A percentile compares a stretch with the other conserved stretches of the same genome.
These are phyloP conservation scores for Penicillium coprophilum DNA, from an alignment of 495 filamentous ascomycete species.

Conservation along the genomic window DNA sequence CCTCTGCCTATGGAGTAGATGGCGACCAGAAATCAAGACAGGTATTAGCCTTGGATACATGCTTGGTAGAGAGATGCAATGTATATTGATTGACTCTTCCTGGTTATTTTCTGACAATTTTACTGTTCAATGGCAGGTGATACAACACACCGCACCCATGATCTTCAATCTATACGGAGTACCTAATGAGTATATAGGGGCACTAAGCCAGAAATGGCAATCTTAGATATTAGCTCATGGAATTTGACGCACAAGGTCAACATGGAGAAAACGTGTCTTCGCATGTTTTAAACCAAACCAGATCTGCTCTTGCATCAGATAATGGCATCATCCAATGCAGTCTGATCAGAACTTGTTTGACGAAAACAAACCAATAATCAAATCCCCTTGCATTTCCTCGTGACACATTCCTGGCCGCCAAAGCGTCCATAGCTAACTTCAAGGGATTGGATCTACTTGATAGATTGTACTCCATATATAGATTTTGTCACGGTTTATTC, in stretches of 20 bases:
- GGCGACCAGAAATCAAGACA: no score
- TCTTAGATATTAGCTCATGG: not conserved
- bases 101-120: not conserved
- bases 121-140: not conserved
- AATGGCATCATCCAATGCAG: not conserved
- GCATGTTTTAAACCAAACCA: not conserved
- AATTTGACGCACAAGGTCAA: not conserved
- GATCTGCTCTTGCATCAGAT: not conserved
- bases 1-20: no score
- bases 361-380: not conserved
- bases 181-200: not conserved
- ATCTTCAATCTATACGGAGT: not conserved
- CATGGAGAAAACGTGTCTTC: constrained; percentile 3
- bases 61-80: no score
- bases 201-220: not conserved
- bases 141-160: not conserved
- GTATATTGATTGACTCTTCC: not conserved
- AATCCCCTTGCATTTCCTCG: constrained; percentile 3
- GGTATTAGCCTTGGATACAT: no score
- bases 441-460: not conserved
- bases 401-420: not conserved
- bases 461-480: no score
- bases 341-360: not conserved
- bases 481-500: constrained; percentile 4
- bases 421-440: not conserved